Evolutionary conservation across 2,329 filamentous ascomycete species (phyloP), one percentile per base, ranked within the genome.

Genomic region (Colletotrichum sp.): DNA sequence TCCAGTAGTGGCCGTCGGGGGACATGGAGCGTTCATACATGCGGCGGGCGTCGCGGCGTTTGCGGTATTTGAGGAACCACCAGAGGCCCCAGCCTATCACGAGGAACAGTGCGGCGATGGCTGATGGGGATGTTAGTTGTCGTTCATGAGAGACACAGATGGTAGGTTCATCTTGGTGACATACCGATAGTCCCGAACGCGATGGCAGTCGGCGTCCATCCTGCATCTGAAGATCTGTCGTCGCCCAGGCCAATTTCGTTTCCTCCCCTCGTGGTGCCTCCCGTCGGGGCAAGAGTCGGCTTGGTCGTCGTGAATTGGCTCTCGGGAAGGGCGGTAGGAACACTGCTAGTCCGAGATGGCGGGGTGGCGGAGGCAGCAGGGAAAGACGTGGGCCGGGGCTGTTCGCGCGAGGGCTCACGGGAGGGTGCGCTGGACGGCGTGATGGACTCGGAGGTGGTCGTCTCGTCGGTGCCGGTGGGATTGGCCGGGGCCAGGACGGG

Each of bases 141-240:
- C 2, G 6, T 18, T 22, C 48, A 16, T 6, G 2, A 16, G 52
- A 15, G 18, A 10, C 2, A 13, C 3, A 6, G n/a, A 15, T 32
- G 16, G 0, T 15, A 2, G 10, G 6, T 32, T 61, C 18, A 62
- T n/a, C 30, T 8, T 9, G 12, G 27, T 25, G 0, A 74, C 74
- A 18, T 64, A 77, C 76, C 74, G 43, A 77, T 76, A 0, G 74
- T 71, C 8, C 76, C 76, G 28, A 77, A 77, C 6, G 74, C 76
- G 15, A 77, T 77, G 16, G 70, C 76, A 8, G 71, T 70, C 3
- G 66, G 75, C 34, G 76, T 76, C 66, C 71, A 75, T 15, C 70
- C 73, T n/a, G 52, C 60, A 5, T 76, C 70, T 6, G 12, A 13
- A 22, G 66, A 67, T 22, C 66, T 71, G 3, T 43, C 56, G 22